Evolutionary conservation across 1,284 basidiomycete species (phyloP).

Genomic region (Cryptococcus sp.): DNA sequence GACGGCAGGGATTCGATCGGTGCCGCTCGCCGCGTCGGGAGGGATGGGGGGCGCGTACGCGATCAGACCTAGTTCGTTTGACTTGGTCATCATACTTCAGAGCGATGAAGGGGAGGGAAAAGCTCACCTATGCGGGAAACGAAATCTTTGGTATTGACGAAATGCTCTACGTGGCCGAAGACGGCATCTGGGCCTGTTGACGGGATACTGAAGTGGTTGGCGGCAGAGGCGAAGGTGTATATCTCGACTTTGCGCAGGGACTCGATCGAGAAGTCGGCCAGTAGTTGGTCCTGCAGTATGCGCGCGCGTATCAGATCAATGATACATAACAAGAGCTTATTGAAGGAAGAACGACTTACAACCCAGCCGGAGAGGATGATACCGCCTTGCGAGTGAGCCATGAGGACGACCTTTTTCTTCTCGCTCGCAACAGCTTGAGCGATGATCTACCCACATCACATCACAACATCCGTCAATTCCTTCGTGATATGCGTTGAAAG

Average conservation of each 20-base stretch:
- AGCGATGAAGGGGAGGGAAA: background rate
- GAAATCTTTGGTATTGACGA: slow-evolving; percentile 39
- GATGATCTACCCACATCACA: slow-evolving; percentile 13
- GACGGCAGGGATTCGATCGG: slow-evolving; percentile 11
- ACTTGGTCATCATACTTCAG: background rate
- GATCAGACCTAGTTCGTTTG: slow-evolving; percentile 16
- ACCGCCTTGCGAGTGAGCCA: slow-evolving; percentile 43
- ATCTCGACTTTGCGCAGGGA: slow-evolving; percentile 37
- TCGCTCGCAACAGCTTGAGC: slow-evolving; percentile 21
- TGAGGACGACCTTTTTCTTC: slow-evolving; percentile 37
- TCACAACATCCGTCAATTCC: too few relatives aligned
- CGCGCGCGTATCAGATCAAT: too few relatives aligned
- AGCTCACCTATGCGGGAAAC: slow-evolving; percentile 34
- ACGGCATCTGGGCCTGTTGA: slow-evolving; percentile 3
- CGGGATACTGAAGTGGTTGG: slow-evolving; percentile 41
- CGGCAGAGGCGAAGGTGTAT: slow-evolving; percentile 44
- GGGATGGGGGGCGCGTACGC: slow-evolving; percentile 20
- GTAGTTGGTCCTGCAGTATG: slow-evolving; percentile 28
- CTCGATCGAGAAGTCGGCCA: slow-evolving; percentile 32
- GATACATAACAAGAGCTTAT: background rate
- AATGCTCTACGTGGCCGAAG: slow-evolving; percentile 38
- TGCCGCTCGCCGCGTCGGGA: background rate
- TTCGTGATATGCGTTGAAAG: too few relatives aligned
- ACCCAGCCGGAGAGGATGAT: slow-evolving; percentile 37
- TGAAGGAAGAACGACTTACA: slow-evolving; percentile 11